These are phyloP conservation scores for Candida nitratophila DNA, from an alignment of 805 yeast species.

Conservation along the genomic window DNA sequence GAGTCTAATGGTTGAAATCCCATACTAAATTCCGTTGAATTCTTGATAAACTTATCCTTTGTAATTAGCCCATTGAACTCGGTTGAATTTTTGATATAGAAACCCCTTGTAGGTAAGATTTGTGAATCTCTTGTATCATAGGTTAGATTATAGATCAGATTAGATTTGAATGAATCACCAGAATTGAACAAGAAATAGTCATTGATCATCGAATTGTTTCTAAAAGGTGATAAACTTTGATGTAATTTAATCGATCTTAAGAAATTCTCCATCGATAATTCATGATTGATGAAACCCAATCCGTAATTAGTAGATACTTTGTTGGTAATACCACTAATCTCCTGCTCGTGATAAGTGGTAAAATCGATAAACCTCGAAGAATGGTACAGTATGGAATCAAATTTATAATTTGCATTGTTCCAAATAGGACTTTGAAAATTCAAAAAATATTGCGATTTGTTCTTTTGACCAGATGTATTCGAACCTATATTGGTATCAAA, in stretches of 20 bases:
- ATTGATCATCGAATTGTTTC: constrained; percentile 24
- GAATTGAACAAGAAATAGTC: constrained; percentile 30
- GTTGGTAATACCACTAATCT: constrained; percentile 34
- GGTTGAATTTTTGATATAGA: constrained; percentile 27
- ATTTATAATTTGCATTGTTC: constrained; percentile 32
- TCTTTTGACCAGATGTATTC: constrained; percentile 42
- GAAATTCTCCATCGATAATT: constrained; percentile 36
- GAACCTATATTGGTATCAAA: constrained; percentile 37
- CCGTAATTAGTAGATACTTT: constrained; percentile 30
- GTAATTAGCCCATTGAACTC: constrained; percentile 14
- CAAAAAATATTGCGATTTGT: constrained; percentile 41
- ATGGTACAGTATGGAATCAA: constrained; percentile 32
- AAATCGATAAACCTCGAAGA: constrained; percentile 42
- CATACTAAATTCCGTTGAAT: constrained; percentile 16
- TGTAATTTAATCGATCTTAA: constrained; percentile 31
- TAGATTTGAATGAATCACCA: constrained; percentile 39
- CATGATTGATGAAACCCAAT: constrained; percentile 34
- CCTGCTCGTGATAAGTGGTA: constrained; percentile 37
- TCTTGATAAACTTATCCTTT: not conserved
- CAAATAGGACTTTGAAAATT: constrained; percentile 40
- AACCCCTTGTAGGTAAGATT: constrained; percentile 38
- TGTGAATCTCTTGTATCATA: constrained; percentile 39
- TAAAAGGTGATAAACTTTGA: constrained; percentile 13
- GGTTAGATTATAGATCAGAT: constrained; percentile 30
- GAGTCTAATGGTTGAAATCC: not conserved